Conservation (phyloP, 768 basidiomycete genomes). For the Phanerochaete carnosa region DNA sequence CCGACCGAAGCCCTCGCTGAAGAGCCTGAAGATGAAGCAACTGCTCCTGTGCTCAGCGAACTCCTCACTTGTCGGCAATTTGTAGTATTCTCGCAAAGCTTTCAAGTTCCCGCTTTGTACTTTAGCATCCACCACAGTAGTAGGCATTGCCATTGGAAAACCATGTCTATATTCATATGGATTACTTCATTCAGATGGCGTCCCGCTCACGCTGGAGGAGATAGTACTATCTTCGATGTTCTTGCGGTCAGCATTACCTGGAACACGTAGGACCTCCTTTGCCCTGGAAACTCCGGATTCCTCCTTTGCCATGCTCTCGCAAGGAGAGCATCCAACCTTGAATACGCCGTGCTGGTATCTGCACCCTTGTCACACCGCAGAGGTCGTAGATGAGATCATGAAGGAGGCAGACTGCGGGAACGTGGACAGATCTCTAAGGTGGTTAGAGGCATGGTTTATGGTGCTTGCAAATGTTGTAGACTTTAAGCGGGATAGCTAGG, state of each 20-base stretch:
- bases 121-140: conserved; percentile 67
- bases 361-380: conserved; percentile 80
- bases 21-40: conserved; percentile 12
- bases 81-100: conserved; percentile 75
- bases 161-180: conserved; percentile 12
- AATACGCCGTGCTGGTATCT: conserved; percentile 80
- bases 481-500: conserved; percentile 21
- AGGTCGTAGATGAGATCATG: conserved; percentile 67
- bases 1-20: background rate
- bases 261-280: conserved; percentile 46
- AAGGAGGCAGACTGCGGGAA: conserved; percentile 36
- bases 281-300: conserved; percentile 48
- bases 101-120: conserved; percentile 81
- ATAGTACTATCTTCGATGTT: conserved; percentile 61
- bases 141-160: conserved; percentile 40
- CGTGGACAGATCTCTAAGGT: conserved; percentile 35
- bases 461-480: conserved; percentile 65
- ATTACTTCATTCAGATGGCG: conserved; percentile 49
- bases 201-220: conserved; percentile 53
- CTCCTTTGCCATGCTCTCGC: conserved; percentile 75
- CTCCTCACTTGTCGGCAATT: conserved; percentile 55
- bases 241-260: conserved; percentile 41
- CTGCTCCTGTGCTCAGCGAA: conserved; percentile 15
- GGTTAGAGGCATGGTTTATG: conserved; percentile 79
- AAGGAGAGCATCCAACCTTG: conserved; percentile 82